Base-by-base conservation (phyloP, 148 eudicot genomes). In the Fagopyrum homotropicum region DNA sequence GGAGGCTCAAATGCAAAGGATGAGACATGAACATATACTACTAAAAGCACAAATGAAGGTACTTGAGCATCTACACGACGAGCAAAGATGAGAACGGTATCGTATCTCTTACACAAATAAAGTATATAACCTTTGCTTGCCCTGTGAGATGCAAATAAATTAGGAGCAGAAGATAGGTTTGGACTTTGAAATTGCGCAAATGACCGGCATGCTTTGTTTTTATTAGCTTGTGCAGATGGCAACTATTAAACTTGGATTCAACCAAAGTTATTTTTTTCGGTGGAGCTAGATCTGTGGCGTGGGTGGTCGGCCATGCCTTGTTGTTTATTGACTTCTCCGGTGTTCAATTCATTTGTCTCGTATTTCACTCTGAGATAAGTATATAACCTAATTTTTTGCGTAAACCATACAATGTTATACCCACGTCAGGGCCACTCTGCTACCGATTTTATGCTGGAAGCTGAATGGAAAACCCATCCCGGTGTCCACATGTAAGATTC, bases 1-100 rank as follows among this genome's bases (percentile, higher is more conserved):
- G 11, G 98, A 88, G 82, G 83, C 89, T 48, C 72, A 90, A 73
- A 86, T 95, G 17, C 96, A 92, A 47, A 90, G 88, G 80, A 95
- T 92, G 96, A 83, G 75, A 77, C 82, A 82, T 11, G 97, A 95
- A 76, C 93, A 90, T 48, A 50, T 77, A 40, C 72, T 81, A 56
- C 76, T 92, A 72, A 90, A 85, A 83, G 76, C 81, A 43, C 89
- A 87, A 75, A 69, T 92, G 73, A 80, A 81, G 76, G 71, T 17
- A 66, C 71, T 66, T 66, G 71, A 66, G 71, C n/a, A 43, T 66
- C 45, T 66, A 66, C 47, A 66, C 5, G 71, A 16, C 30, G 43
- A 66, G 15, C 71, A 66, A 17, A 43, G 16, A 66, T 40, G 71
- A 66, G 2, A 14, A 15, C 17, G 16, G 22, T 14, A 19, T 59